Conservation (phyloP, 495 filamentous ascomycete genomes). For the Sporormia fimetaria region DNA sequence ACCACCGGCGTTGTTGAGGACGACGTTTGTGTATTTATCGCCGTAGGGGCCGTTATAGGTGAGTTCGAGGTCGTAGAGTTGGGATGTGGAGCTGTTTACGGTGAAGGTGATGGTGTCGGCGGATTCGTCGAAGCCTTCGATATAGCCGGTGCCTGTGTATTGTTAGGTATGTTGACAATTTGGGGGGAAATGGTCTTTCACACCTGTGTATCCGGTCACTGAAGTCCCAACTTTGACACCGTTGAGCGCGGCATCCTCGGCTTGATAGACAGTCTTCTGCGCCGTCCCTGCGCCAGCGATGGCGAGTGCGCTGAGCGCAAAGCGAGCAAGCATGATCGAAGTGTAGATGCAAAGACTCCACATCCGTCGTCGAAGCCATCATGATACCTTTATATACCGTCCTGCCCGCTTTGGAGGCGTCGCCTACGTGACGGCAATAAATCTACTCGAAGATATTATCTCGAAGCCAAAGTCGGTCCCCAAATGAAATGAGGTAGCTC, state of each 20-base stretch:
- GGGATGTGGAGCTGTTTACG: constrained; percentile 23
- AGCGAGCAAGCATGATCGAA: too few relatives aligned
- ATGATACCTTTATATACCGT: too few relatives aligned
- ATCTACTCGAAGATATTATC: too few relatives aligned
- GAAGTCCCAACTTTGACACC: constrained; percentile 32
- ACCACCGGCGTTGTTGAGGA: constrained; percentile 34
- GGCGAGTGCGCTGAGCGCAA: too few relatives aligned
- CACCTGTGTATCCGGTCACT: constrained; percentile 29
- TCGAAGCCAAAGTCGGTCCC: too few relatives aligned
- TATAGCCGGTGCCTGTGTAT: constrained; percentile 34
- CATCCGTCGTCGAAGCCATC: too few relatives aligned
- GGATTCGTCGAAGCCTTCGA: constrained; percentile 33
- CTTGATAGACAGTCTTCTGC: constrained; percentile 28
- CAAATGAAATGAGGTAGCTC: too few relatives aligned
- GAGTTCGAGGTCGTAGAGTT: constrained; percentile 36
- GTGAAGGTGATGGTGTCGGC: constrained; percentile 36
- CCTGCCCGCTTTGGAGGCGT: too few relatives aligned
- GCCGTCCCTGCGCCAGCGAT: neutral
- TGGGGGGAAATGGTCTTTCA: too few relatives aligned
- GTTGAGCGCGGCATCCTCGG: constrained; percentile 33
- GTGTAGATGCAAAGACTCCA: too few relatives aligned
- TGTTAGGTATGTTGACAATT: neutral
- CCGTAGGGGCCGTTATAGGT: constrained; percentile 36
- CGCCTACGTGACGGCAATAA: too few relatives aligned
- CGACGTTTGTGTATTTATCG: constrained; percentile 34